Conservation (phyloP, 805 yeast species). For the Ogataea paraovalis region DNA sequence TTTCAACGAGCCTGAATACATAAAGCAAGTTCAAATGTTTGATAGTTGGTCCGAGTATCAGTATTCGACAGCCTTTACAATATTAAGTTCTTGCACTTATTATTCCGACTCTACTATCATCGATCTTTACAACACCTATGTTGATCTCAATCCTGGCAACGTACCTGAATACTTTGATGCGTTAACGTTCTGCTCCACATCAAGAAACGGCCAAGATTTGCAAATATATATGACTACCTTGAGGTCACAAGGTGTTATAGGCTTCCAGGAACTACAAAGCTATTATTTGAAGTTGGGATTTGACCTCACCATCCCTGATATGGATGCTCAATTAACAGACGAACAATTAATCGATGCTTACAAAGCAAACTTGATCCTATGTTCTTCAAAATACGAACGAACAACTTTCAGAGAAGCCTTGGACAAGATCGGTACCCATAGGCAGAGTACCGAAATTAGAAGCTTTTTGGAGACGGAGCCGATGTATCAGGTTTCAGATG, state of each 20-base stretch:
- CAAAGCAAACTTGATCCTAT: constrained; percentile 21
- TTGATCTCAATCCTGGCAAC: constrained; percentile 39
- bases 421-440: constrained; percentile 34
- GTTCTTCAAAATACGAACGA: constrained; percentile 21
- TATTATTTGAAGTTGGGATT: constrained; percentile 28
- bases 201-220: constrained; percentile 43
- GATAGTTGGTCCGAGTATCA: constrained; percentile 19
- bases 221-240: constrained; percentile 42
- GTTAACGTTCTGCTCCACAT: constrained; percentile 45
- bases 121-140: constrained; percentile 41
- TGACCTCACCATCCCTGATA: constrained; percentile 20
- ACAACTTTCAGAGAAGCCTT: constrained; percentile 36
- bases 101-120: constrained; percentile 48
- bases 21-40: constrained; percentile 24
- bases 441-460: constrained; percentile 34
- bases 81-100: constrained; percentile 44
- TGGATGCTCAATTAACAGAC: constrained; percentile 20
- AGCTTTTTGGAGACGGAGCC: constrained; percentile 45
- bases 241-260: constrained; percentile 48
- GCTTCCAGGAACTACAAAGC: constrained; percentile 40
- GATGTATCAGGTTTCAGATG: constrained; percentile 39
- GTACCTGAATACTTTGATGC: constrained; percentile 57
- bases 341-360: constrained; percentile 27
- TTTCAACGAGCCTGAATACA: constrained; percentile 23
- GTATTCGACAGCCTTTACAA: constrained; percentile 30